phyloP scores from a whole-genome alignment of 176 grass and related monocot species.

The Phyllostachys edulis region DNA sequence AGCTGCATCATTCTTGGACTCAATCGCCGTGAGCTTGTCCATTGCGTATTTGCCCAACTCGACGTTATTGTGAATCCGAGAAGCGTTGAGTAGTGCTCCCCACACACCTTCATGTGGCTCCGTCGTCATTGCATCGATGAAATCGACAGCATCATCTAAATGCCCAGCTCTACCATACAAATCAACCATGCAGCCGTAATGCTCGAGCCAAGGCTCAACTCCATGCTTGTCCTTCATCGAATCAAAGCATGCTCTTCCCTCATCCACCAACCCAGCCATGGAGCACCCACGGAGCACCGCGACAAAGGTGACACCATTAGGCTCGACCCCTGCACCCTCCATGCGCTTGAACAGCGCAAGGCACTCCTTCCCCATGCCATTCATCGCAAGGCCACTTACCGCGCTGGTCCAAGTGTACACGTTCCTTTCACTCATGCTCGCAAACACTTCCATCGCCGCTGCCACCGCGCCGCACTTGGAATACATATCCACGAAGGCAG shows the following conservation, averaged over 20 bases:
- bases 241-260: constrained; percentile 56
- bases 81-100: constrained; percentile 83
- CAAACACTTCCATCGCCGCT: constrained; percentile 62
- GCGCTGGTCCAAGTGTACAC: constrained; percentile 72
- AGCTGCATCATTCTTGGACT: constrained; percentile 55
- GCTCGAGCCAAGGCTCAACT: constrained; percentile 63
- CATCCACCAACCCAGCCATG: constrained; percentile 56
- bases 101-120: constrained; percentile 66
- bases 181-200: constrained; percentile 80
- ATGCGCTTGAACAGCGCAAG: constrained; percentile 67
- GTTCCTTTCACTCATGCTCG: constrained; percentile 65
- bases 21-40: constrained; percentile 40
- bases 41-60: constrained; percentile 67
- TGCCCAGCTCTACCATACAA: constrained; percentile 64
- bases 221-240: constrained; percentile 51
- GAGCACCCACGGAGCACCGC: constrained; percentile 69
- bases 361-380: constrained; percentile 62
- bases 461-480: constrained; percentile 57
- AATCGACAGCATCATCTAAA: constrained; percentile 54
- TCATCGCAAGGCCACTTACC: constrained; percentile 62
- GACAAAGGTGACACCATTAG: constrained; percentile 71
- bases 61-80: constrained; percentile 63
- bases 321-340: constrained; percentile 36
- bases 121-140: constrained; percentile 68
- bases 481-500: constrained; percentile 79